These are phyloP conservation scores for Naganishia vaughanmartiniae DNA, from an alignment of 768 basidiomycete species.

Conservation along the genomic window DNA sequence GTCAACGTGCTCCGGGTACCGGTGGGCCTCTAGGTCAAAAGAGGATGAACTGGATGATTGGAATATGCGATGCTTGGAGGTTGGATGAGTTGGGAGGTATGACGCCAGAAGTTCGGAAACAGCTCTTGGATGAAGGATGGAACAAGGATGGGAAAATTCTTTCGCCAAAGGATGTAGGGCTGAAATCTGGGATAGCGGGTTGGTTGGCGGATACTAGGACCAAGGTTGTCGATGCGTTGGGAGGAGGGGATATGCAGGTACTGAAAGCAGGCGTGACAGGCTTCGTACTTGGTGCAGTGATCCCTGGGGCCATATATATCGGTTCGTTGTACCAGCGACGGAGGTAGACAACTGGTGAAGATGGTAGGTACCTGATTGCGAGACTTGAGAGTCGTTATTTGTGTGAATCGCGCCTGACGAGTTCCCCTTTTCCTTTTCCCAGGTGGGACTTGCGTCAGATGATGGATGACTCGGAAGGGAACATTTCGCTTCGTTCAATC, in stretches of 20 bases:
- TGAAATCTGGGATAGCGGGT: constrained; percentile 13
- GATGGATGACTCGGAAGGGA: no score
- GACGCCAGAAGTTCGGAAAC: constrained; percentile 65
- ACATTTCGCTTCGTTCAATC: no score
- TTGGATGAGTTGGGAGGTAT: constrained; percentile 74
- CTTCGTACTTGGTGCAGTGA: constrained; percentile 9
- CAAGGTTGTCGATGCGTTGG: constrained; percentile 11
- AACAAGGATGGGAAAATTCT: constrained; percentile 57
- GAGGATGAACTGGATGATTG: constrained; percentile 90
- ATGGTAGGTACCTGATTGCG: no score
- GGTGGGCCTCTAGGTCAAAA: constrained; percentile 72
- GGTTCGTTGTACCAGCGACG: constrained; percentile 10
- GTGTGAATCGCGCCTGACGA: no score
- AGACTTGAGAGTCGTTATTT: no score
- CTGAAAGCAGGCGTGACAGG: constrained; percentile 15
- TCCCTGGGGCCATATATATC: constrained; percentile 11
- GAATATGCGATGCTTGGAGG: constrained; percentile 78
- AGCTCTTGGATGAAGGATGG: constrained; percentile 81
- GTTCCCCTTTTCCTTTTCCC: no score
- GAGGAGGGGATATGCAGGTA: neutral
- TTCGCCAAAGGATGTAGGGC: constrained; percentile 39
- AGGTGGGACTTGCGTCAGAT: no score
- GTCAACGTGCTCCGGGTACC: constrained; percentile 75
- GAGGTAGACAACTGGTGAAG: constrained; percentile 6
- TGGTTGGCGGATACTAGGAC: constrained; percentile 5